phyloP scores from a whole-genome alignment of 2,329 filamentous ascomycete species.

The Conoideocrella luteorostrata region DNA sequence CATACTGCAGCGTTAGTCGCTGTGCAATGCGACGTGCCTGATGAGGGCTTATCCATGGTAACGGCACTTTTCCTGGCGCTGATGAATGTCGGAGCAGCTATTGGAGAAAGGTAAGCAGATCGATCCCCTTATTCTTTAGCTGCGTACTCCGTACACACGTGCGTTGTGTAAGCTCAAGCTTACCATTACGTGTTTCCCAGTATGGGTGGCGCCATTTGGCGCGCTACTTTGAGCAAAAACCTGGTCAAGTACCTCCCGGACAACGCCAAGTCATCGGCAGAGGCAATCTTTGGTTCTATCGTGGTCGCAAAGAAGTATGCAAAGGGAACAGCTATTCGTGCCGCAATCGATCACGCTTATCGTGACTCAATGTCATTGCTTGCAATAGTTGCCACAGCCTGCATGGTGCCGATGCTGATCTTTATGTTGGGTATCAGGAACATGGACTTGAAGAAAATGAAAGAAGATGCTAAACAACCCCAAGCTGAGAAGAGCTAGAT shows the following conservation, averaged over 20 bases:
- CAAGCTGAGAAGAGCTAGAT: not conserved
- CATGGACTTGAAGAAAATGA: slow-evolving; percentile 8
- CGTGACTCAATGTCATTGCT: slow-evolving; percentile 14
- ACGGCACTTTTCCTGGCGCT: slow-evolving; percentile 26
- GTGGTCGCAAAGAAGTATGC: slow-evolving; percentile 16
- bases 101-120: slow-evolving; percentile 20
- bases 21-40: slow-evolving; percentile 23
- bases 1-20: slow-evolving; percentile 6
- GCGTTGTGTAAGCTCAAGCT: too few relatives aligned
- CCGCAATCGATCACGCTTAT: slow-evolving; percentile 14
- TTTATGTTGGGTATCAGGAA: slow-evolving; percentile 16
- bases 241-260: slow-evolving; percentile 15
- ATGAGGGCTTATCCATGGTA: slow-evolving; percentile 26
- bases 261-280: slow-evolving; percentile 10
- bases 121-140: not conserved
- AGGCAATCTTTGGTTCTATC: slow-evolving; percentile 18
- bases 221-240: slow-evolving; percentile 16
- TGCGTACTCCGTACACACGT: too few relatives aligned
- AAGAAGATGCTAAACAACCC: not conserved
- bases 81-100: slow-evolving; percentile 20
- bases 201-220: slow-evolving; percentile 28
- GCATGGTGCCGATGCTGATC: slow-evolving; percentile 9
- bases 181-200: slow-evolving; percentile 13
- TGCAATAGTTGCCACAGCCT: slow-evolving; percentile 13
- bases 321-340: slow-evolving; percentile 4